phyloP scores from a whole-genome alignment of 2,329 filamentous ascomycete species.

The Rugonectria rugulosa region DNA sequence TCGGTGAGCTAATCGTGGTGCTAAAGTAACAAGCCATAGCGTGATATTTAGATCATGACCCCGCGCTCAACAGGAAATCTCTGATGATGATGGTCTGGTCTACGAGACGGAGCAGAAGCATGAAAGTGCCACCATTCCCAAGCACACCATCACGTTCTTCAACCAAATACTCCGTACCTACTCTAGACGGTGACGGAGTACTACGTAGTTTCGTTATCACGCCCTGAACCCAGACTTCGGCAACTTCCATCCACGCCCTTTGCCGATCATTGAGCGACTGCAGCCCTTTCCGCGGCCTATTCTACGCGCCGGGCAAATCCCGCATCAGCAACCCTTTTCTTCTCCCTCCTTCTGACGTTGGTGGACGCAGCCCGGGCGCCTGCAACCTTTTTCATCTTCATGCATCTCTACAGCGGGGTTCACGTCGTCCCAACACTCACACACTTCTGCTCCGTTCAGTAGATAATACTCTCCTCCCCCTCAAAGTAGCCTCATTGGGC shows the following conservation, averaged over 20 bases:
- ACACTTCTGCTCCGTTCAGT: neutral
- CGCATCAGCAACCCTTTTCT: neutral
- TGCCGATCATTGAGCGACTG: neutral
- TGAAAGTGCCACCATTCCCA: neutral
- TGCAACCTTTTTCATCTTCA: neutral
- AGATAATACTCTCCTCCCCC: neutral
- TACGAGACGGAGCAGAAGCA: neutral
- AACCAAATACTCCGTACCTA: neutral
- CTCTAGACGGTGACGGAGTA: too few relatives aligned
- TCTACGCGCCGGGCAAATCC: constrained; percentile 9
- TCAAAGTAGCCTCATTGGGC: neutral
- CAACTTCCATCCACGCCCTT: neutral
- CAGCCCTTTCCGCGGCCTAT: constrained; percentile 1
- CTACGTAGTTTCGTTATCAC: neutral
- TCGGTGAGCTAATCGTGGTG: neutral
- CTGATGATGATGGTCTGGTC: neutral
- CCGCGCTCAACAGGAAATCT: neutral
- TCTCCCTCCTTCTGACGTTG: neutral
- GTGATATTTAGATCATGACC: neutral
- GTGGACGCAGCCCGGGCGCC: too few relatives aligned
- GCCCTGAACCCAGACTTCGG: neutral
- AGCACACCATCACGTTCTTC: neutral
- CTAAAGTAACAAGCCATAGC: neutral
- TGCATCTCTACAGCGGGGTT: neutral
- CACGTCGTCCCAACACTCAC: neutral